These are phyloP conservation scores for Potentilla sterilis DNA, from an alignment of 306 rosid genomes.

Conservation along the genomic window DNA sequence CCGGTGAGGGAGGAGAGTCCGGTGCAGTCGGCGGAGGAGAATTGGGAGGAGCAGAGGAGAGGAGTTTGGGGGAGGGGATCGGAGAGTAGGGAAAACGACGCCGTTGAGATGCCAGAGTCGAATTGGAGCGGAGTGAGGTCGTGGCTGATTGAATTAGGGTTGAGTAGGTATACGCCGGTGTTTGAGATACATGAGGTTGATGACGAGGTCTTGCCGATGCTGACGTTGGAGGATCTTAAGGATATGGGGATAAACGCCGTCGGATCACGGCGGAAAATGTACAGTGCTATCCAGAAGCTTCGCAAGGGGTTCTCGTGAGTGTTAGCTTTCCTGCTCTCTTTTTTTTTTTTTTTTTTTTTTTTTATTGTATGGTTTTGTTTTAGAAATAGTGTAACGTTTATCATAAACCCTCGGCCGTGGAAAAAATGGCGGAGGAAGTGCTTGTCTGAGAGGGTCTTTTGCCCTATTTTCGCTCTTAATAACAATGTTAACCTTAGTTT, in stretches of 20 bases:
- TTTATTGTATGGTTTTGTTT: not conserved
- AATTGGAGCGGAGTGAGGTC: constrained; percentile 54
- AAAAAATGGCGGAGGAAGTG: constrained; percentile 3
- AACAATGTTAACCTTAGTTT: constrained; percentile 13
- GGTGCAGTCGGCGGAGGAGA: constrained; percentile 37
- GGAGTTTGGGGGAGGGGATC: constrained; percentile 31
- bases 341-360: not conserved
- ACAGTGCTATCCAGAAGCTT: constrained; percentile 63
- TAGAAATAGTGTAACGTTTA: constrained; percentile 3
- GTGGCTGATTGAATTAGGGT: constrained; percentile 58
- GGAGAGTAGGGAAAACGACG: constrained; percentile 41
- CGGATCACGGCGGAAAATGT: constrained; percentile 74
- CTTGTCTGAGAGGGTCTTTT: constrained; percentile 23
- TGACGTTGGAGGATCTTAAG: constrained; percentile 74
- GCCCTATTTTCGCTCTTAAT: not conserved
- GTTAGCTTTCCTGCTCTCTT: not conserved
- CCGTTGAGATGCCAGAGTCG: constrained; percentile 35
- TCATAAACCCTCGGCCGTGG: constrained; percentile 15
- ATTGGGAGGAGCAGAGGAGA: constrained; percentile 36
- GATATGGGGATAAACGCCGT: constrained; percentile 78
- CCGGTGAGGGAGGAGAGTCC: constrained; percentile 39
- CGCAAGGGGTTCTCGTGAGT: constrained; percentile 46
- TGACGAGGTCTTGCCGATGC: constrained; percentile 68
- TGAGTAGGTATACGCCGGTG: constrained; percentile 65
- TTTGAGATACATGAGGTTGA: constrained; percentile 78